Conservation (phyloP, 495 filamentous ascomycete genomes). For the Aspergillus leporis region DNA sequence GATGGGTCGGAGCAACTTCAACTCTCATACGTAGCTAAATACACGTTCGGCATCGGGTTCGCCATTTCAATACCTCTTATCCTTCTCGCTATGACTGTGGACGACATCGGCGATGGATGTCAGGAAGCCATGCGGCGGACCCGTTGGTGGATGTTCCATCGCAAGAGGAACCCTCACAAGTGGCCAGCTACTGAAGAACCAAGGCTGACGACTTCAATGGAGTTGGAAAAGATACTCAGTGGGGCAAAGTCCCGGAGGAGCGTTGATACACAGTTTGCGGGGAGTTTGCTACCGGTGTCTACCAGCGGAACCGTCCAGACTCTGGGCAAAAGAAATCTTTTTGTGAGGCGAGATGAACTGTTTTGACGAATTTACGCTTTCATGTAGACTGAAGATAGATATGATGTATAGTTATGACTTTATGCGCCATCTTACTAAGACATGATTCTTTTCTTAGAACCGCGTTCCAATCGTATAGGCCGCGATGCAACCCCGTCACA, state of each 20-base stretch:
- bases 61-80: slow-evolving; percentile 66
- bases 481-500: neutral
- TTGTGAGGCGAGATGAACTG: slow-evolving; percentile 4
- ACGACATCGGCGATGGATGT: slow-evolving; percentile 52
- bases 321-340: slow-evolving; percentile 2
- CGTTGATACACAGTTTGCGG: slow-evolving; percentile 31
- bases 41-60: slow-evolving; percentile 66
- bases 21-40: slow-evolving; percentile 60
- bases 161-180: slow-evolving; percentile 6
- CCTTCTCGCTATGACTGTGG: slow-evolving; percentile 56
- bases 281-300: slow-evolving; percentile 35
- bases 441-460: too few species aligned
- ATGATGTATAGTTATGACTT: neutral
- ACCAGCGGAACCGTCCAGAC: slow-evolving; percentile 26
- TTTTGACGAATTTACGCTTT: slow-evolving; percentile 10
- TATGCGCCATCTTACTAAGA: too few species aligned
- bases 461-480: too few species aligned
- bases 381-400: slow-evolving; percentile 4
- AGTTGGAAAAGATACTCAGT: slow-evolving; percentile 38
- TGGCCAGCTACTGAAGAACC: slow-evolving; percentile 4
- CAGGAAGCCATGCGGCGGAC: slow-evolving; percentile 27
- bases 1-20: slow-evolving; percentile 38
- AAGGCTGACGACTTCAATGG: slow-evolving; percentile 12
- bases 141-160: slow-evolving; percentile 28
- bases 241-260: slow-evolving; percentile 29